phyloP scores from a whole-genome alignment of 2,329 filamentous ascomycete species.

The Mariannaea sp. region DNA sequence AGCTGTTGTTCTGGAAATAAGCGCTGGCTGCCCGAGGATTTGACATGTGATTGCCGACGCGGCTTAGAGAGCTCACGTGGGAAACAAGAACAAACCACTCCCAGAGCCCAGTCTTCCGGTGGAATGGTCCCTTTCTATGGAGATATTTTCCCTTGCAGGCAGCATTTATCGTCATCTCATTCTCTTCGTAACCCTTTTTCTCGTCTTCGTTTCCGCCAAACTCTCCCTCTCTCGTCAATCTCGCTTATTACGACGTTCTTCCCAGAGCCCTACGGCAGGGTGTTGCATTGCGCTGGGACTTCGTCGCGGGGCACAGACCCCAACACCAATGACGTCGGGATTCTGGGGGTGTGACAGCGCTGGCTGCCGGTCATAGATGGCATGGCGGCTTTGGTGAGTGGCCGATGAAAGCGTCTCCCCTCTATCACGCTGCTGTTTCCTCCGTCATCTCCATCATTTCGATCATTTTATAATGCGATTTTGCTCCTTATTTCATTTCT shows the following conservation, averaged over 20 bases:
- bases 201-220: neutral
- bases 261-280: constrained; percentile 9
- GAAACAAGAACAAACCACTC: constrained; percentile 9
- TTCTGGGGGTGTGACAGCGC: constrained; percentile 30
- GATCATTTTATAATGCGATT: neutral
- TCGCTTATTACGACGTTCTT: neutral
- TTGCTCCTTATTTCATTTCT: neutral
- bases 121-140: neutral
- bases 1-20: too few relatives aligned
- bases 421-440: neutral
- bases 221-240: neutral
- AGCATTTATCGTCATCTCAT: neutral
- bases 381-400: constrained; percentile 46
- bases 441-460: neutral
- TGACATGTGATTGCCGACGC: constrained; percentile 35
- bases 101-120: constrained; percentile 4
- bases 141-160: neutral
- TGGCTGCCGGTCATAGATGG: constrained; percentile 40
- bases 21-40: constrained; percentile 20
- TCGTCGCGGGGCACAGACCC: constrained; percentile 26
- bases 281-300: constrained; percentile 14
- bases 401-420: too few relatives aligned
- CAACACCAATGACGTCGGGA: constrained; percentile 40
- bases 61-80: constrained; percentile 34
- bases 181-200: neutral